phyloP scores from a whole-genome alignment of 106 monocot genomes.

The Dioscorea dumetorum region DNA sequence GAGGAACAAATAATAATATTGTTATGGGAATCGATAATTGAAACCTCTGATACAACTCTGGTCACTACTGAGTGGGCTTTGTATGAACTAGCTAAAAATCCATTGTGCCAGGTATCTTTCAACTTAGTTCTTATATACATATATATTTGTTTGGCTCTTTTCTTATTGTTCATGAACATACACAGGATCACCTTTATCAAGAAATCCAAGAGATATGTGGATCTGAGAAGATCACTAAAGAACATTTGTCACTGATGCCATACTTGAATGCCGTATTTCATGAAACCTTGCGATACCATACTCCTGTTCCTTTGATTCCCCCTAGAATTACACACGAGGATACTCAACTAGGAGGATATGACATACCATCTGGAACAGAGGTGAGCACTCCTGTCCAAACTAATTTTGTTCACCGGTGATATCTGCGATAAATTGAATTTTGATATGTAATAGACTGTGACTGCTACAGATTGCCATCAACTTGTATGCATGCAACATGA shows the following conservation, averaged over 20 bases:
- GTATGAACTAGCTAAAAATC: conserved; percentile 88
- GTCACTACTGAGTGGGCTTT: conserved; percentile 88
- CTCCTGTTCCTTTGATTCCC: conserved; percentile 75
- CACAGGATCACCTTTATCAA: conserved; percentile 54
- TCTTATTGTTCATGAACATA: background rate
- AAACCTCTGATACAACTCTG: conserved; percentile 81
- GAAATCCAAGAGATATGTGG: conserved; percentile 80
- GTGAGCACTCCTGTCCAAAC: conserved; percentile 13
- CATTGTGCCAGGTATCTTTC: conserved; percentile 45
- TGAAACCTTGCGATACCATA: conserved; percentile 75
- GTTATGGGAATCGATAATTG: conserved; percentile 89
- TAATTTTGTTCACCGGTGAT: background rate
- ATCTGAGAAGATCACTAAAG: conserved; percentile 54
- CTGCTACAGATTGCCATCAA: conserved; percentile 63
- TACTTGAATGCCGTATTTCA: conserved; percentile 78
- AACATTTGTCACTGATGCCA: conserved; percentile 54
- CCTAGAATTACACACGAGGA: conserved; percentile 70
- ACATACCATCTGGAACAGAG: conserved; percentile 68
- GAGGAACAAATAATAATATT: conserved; percentile 73
- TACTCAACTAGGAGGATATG: conserved; percentile 60
- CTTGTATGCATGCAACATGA: conserved; percentile 81
- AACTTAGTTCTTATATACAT: background rate
- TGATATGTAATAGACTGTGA: no score
- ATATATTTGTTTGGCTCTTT: background rate
- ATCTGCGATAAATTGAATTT: background rate